phyloP scores from a whole-genome alignment of 495 filamentous ascomycete genomes.

The Parachaetomium inaequale region DNA sequence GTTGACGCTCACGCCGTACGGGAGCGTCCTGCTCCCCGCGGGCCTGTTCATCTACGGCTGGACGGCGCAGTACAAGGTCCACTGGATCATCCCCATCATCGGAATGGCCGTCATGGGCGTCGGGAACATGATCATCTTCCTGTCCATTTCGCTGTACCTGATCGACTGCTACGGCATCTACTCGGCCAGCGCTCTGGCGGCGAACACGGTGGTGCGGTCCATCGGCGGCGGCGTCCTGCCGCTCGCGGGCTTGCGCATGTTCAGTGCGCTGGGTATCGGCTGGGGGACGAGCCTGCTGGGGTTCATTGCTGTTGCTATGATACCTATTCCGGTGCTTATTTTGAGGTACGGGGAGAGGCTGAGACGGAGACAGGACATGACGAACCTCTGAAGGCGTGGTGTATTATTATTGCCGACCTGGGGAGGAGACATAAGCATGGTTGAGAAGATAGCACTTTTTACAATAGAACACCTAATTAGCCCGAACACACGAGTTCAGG shows the following conservation, averaged over 20 bases:
- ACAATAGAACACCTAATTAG: too few species aligned
- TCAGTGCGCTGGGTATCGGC: not conserved
- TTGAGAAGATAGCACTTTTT: too few species aligned
- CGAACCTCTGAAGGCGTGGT: too few species aligned
- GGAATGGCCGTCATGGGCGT: slow-evolving; percentile 49
- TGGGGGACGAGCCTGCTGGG: not conserved
- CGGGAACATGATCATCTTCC: slow-evolving; percentile 50
- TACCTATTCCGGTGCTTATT: not conserved
- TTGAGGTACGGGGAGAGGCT: not conserved
- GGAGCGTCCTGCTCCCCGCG: slow-evolving; percentile 36
- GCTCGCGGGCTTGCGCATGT: slow-evolving; percentile 37
- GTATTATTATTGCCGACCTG: too few species aligned
- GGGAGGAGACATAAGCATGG: too few species aligned
- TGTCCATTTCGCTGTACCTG: slow-evolving; percentile 53
- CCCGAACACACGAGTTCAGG: too few species aligned
- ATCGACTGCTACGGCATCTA: slow-evolving; percentile 50
- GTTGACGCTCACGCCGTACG: slow-evolving; percentile 29
- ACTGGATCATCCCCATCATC: slow-evolving; percentile 56
- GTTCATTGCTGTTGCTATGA: not conserved
- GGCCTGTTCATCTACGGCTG: slow-evolving; percentile 53
- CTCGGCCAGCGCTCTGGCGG: slow-evolving; percentile 51
- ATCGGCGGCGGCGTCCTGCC: slow-evolving; percentile 57
- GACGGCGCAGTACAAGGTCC: slow-evolving; percentile 35
- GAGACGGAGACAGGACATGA: too few species aligned
- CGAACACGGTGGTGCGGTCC: slow-evolving; percentile 51